These are phyloP conservation scores for Ogataea hybrid DNA, from an alignment of 1,139 yeast species.

Conservation along the genomic window DNA sequence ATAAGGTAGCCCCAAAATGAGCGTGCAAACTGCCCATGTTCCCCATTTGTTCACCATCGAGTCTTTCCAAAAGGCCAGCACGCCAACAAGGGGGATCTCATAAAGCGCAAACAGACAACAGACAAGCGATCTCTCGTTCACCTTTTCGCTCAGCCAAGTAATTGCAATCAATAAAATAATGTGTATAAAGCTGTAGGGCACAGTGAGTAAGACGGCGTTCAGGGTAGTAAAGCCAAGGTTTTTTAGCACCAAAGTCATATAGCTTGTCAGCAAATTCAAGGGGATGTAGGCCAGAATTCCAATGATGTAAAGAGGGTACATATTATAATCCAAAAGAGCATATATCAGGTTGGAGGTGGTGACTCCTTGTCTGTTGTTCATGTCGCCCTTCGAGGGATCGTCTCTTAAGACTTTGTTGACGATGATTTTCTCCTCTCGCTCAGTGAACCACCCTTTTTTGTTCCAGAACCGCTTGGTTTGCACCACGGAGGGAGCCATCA, in stretches of 20 bases:
- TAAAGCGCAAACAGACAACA: slow-evolving; percentile 39
- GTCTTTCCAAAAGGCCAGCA: slow-evolving; percentile 50
- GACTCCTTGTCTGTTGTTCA: slow-evolving; percentile 60
- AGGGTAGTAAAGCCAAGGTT: slow-evolving; percentile 57
- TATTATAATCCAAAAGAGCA: slow-evolving; percentile 49
- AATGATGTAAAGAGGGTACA: slow-evolving; percentile 56
- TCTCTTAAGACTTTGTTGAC: slow-evolving; percentile 59
- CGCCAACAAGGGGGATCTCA: slow-evolving; percentile 38
- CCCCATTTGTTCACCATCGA: slow-evolving; percentile 48
- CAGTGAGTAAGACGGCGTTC: slow-evolving; percentile 50
- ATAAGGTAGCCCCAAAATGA: slow-evolving; percentile 47
- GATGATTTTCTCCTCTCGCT: slow-evolving; percentile 58
- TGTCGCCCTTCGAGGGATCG: slow-evolving; percentile 67
- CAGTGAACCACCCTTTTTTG: slow-evolving; percentile 56
- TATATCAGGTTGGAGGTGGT: slow-evolving; percentile 35
- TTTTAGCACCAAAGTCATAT: slow-evolving; percentile 51
- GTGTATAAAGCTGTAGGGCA: slow-evolving; percentile 39
- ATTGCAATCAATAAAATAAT: slow-evolving; percentile 37
- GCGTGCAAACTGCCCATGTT: slow-evolving; percentile 47
- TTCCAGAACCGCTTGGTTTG: slow-evolving; percentile 49
- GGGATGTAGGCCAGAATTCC: slow-evolving; percentile 50
- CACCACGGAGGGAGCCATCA: slow-evolving; percentile 58
- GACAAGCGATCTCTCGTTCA: slow-evolving; percentile 37
- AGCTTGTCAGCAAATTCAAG: slow-evolving; percentile 40
- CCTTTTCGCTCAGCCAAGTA: slow-evolving; percentile 40